Evolutionary conservation across 495 filamentous ascomycete genomes (phyloP), one percentile per base, ranked within the genome.

Genomic region (Xylaria flabelliformis): DNA sequence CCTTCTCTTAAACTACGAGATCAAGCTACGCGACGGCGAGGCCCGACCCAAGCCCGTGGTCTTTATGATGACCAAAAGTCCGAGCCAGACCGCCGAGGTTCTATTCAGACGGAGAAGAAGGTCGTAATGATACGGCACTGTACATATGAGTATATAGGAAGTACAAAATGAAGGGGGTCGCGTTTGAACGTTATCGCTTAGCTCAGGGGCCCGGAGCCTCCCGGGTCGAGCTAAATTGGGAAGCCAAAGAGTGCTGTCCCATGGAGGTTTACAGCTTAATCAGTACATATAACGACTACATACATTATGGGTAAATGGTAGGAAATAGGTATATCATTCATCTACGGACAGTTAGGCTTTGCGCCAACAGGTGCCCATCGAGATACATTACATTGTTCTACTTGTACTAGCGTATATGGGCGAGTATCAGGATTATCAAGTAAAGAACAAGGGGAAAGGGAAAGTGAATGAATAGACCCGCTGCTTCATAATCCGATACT

Each of bases 1-100:
- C 68, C 74, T 87, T 1, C 51, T 88, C 12, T 58, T 85, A 42
- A 77, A 79, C 66, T 88, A 86, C 76, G 86, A 89, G 56, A 71
- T 87, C 41, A 79, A 78, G 70, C 76, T 85, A 8, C 76, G 72
- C 17, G 79, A 84, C 26, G 85, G 84, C 50, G 76, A 82, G 53
- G 62, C 65, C 5, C 75, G 83, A n/a, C 84, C 83, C 17, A 58
- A 62, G 58, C 80, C 79, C 7, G 74, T 80, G 65, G 65, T 77
- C 56, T 71, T 82, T 50, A 81, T 79, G 75, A 83, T 83, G 78
- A 77, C 69, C 26, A 78, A 73, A 64, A 73, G 76, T 39, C 80
- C 79, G 17, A 75, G 80, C 51, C 73, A 71, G n/a, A 77, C 65
- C 2, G 74, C 73, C 48, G 76, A 78, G 67, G 69, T 84, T 29